Evolutionary conservation across 495 filamentous ascomycete species (phyloP), one percentile per base, ranked within the genome.

Genomic region (Glutinoglossum americanum): DNA sequence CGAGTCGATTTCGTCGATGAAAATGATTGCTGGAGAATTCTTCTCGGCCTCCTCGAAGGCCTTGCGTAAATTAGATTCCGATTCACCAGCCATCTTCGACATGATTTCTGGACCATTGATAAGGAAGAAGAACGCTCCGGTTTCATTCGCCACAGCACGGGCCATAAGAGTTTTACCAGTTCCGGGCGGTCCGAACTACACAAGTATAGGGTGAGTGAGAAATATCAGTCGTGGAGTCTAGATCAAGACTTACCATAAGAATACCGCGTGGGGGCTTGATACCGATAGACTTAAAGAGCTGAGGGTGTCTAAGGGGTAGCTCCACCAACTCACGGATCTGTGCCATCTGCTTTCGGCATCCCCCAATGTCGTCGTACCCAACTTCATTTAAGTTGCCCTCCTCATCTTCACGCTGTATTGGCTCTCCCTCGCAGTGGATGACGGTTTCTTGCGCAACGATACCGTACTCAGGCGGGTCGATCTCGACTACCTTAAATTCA

Each of bases 11-110:
- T 98, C 90, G 67, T 98, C 90, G 63, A 98, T 98, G 78, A 98
- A 98, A 72, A 98, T 98, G 68, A 98, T 96, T 39, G 90, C 89
- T 8, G 90, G 90, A 0, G 90, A 94, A 73, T 98, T 96, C 82
- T 98, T 98, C 76, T 98, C 90, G 35, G 90, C 90, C 74, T 98
- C 92, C 68, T 98, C 90, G 64, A 98, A 98, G 13, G 90, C 90
- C 73, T 96, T 96, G 62, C 90, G 82, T 51, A 98, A 72, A 70
- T 98, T 98, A 47, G 89, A 95, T 70, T 97, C 90, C 54, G 90
- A 97, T 69, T 97, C 90, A 77, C 90, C 90, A 35, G 90, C 90
- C 90, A 97, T 97, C 79, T 97, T 97, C 49, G 89, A 95, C 90
- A 97, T 97, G 74, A 97, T 95, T 71, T 97, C 90, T 32, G 90